A percentile compares a stretch with the other conserved stretches of the same genome.
Evolutionary conservation across 257 asterid species (phyloP).

Genomic region (Cordia subcordata): DNA sequence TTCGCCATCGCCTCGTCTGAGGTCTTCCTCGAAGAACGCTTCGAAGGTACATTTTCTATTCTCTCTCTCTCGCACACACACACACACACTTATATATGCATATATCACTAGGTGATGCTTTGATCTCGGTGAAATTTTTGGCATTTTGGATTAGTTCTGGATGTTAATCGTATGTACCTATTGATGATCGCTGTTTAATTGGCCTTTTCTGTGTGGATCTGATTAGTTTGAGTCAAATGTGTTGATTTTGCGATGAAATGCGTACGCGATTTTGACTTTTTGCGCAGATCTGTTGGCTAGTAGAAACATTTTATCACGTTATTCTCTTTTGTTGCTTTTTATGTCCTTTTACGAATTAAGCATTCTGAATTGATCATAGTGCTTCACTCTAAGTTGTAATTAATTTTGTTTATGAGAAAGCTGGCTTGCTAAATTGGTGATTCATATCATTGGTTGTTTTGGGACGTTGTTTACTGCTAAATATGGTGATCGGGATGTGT

Average conservation of each 20-base stretch:
- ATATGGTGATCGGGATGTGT: not conserved
- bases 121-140: too few species aligned
- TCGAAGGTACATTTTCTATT: conserved; percentile 47
- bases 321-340: too few species aligned
- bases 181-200: conserved; percentile 11
- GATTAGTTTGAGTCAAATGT: conserved; percentile 10
- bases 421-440: not conserved
- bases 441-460: not conserved
- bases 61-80: not conserved
- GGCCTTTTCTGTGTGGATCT: conserved; percentile 22
- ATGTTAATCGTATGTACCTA: not conserved
- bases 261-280: not conserved
- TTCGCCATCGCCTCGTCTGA: conserved; percentile 52
- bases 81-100: too few species aligned
- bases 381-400: too few species aligned
- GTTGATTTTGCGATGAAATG: conserved; percentile 4
- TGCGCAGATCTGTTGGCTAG: conserved; percentile 12
- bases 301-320: too few species aligned
- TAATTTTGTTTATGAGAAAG: too few species aligned
- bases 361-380: too few species aligned
- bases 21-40: conserved; percentile 87
- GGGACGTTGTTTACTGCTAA: not conserved
- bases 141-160: not conserved
- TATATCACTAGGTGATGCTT: too few species aligned
- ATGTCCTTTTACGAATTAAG: too few species aligned